Conservation (phyloP, 73 alveolate species). For the Breviolum minutum region DNA sequence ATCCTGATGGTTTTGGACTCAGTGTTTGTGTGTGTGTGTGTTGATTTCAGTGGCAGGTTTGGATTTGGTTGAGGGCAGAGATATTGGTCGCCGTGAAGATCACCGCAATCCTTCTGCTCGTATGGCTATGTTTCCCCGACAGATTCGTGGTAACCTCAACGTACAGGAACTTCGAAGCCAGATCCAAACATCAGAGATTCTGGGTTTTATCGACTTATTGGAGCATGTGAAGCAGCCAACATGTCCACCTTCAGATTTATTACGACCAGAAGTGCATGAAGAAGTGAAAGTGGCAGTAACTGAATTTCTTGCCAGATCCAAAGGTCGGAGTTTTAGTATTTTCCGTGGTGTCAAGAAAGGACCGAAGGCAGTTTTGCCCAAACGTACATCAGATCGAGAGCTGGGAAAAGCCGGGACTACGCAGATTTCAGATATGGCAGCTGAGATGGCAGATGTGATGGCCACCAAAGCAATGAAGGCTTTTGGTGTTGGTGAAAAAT, state of each 20-base stretch:
- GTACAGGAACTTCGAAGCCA: not conserved
- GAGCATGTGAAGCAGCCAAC: constrained; percentile 5
- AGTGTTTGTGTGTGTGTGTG: too few species aligned
- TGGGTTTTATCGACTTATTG: not conserved
- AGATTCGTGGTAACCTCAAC: not conserved
- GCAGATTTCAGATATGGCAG: constrained; percentile 3
- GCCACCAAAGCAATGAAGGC: constrained; percentile 35
- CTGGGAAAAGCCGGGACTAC: not conserved
- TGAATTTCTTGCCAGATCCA: not conserved
- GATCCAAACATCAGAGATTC: not conserved
- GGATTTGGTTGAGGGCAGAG: constrained; percentile 34
- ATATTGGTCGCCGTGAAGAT: not conserved
- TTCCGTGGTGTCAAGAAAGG: not conserved
- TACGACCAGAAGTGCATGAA: constrained; percentile 7
- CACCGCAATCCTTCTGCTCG: not conserved
- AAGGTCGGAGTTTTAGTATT: not conserved
- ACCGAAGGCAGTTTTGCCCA: not conserved
- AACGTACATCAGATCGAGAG: not conserved
- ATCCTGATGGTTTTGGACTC: too few species aligned
- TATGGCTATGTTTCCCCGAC: constrained; percentile 9
- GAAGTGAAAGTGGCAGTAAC: not conserved
- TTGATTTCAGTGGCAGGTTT: constrained; percentile 13
- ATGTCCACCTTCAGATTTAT: constrained; percentile 16
- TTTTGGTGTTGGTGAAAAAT: not conserved
- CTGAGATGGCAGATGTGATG: constrained; percentile 34